phyloP scores from a whole-genome alignment of 2,329 filamentous ascomycete genomes.

The Verticillium isaacii region DNA sequence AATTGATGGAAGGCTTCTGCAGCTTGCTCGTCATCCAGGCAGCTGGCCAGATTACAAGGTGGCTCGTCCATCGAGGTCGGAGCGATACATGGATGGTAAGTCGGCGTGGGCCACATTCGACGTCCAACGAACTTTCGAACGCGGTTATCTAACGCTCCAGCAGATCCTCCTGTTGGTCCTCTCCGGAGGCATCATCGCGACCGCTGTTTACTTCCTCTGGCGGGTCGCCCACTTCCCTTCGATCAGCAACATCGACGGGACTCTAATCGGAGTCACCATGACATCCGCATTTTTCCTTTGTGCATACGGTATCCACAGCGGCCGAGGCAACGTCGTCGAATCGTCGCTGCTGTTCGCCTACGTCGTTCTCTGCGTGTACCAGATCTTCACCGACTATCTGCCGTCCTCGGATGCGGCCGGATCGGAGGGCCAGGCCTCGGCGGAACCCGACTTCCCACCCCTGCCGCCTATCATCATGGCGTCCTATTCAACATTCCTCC shows the following conservation, averaged over 20 bases:
- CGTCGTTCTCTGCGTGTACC: slow-evolving; percentile 96
- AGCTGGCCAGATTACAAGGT: slow-evolving; percentile 87
- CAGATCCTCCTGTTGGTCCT: slow-evolving; percentile 84
- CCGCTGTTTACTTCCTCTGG: slow-evolving; percentile 94
- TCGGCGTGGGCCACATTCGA: slow-evolving; percentile 19
- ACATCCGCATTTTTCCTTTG: slow-evolving; percentile 90
- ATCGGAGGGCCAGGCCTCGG: slow-evolving; percentile 39
- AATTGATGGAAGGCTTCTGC: slow-evolving; percentile 93
- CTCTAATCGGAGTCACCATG: slow-evolving; percentile 86
- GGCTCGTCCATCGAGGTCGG: slow-evolving; percentile 87
- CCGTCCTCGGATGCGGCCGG: slow-evolving; percentile 63
- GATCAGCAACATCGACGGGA: slow-evolving; percentile 87
- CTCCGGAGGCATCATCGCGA: slow-evolving; percentile 88
- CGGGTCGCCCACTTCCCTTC: slow-evolving; percentile 89
- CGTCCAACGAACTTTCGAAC: neutral
- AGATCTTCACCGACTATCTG: slow-evolving; percentile 98
- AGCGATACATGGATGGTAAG: slow-evolving; percentile 96
- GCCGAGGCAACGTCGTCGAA: slow-evolving; percentile 90
- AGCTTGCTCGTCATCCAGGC: slow-evolving; percentile 94
- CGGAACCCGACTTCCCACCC: slow-evolving; percentile 89
- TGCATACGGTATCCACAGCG: slow-evolving; percentile 85
- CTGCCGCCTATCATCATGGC: slow-evolving; percentile 97
- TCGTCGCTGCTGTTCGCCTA: slow-evolving; percentile 95
- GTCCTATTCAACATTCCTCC: slow-evolving; percentile 86
- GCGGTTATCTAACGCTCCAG: neutral